Percentiles rank a stretch among this genome's conserved stretches.
Conservation (phyloP, 2,329 filamentous ascomycete genomes). For the Neofusicoccum laricinum region DNA sequence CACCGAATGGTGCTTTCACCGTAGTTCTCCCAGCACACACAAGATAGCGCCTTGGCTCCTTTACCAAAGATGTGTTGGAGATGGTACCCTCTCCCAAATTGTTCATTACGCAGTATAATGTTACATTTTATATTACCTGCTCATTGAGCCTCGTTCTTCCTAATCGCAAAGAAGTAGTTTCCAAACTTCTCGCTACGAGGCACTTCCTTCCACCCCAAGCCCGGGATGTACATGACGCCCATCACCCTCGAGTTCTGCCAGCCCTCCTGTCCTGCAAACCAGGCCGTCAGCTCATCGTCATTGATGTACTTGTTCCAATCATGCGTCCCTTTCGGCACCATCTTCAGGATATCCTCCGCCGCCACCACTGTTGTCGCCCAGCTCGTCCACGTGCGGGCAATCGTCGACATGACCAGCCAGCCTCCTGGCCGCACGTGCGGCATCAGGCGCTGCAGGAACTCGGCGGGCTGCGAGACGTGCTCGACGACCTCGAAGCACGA, state of each 20-base stretch:
- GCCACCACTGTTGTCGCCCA: constrained; percentile 92
- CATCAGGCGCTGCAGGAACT: constrained; percentile 69
- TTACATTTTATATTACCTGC: neutral
- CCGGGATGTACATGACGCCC: constrained; percentile 88
- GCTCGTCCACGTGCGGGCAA: constrained; percentile 81
- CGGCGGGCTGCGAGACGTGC: constrained; percentile 74
- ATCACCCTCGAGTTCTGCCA: constrained; percentile 54
- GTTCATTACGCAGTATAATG: neutral
- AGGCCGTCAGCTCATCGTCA: constrained; percentile 65
- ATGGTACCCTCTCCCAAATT: too few species aligned
- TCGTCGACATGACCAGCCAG: constrained; percentile 90
- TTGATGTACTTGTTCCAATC: constrained; percentile 97
- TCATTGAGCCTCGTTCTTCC: constrained; percentile 41
- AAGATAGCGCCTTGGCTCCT: too few species aligned
- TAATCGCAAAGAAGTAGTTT: constrained; percentile 94
- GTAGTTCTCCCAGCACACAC: too few species aligned
- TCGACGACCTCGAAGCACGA: constrained; percentile 93
- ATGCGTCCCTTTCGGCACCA: constrained; percentile 90
- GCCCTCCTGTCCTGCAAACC: constrained; percentile 42
- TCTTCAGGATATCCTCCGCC: constrained; percentile 80
- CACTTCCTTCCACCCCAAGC: constrained; percentile 84
- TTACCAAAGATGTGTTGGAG: too few species aligned
- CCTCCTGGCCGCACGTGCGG: constrained; percentile 83
- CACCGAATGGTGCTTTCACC: too few species aligned
- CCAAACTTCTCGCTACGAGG: constrained; percentile 77